phyloP scores from a whole-genome alignment of 495 filamentous ascomycete species.

The Xylaria telfairii region DNA sequence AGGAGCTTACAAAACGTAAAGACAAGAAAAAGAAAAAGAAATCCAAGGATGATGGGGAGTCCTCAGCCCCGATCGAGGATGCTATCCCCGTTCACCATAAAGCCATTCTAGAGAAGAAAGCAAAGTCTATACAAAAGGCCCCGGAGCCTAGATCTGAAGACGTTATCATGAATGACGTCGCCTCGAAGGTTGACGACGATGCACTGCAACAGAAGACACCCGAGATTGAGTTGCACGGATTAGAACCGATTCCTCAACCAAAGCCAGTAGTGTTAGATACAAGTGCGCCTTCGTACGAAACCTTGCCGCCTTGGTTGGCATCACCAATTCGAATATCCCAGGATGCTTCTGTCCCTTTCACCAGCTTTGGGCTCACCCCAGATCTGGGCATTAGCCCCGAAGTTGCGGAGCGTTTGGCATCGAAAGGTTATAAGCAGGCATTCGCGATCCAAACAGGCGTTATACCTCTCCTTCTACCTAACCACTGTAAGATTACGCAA shows the following conservation, averaged over 20 bases:
- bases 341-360: slow-evolving; percentile 64
- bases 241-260: slow-evolving; percentile 81
- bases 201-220: slow-evolving; percentile 35
- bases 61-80: slow-evolving; percentile 27
- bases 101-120: slow-evolving; percentile 54
- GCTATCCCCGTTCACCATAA: slow-evolving; percentile 47
- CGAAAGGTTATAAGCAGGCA: slow-evolving; percentile 72
- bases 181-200: slow-evolving; percentile 36
- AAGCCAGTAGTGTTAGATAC: slow-evolving; percentile 60
- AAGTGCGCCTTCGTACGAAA: slow-evolving; percentile 58
- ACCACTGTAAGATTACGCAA: slow-evolving; percentile 54
- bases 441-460: slow-evolving; percentile 85
- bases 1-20: slow-evolving; percentile 27
- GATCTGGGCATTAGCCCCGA: slow-evolving; percentile 55
- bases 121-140: slow-evolving; percentile 50
- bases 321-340: slow-evolving; percentile 69
- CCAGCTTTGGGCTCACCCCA: slow-evolving; percentile 60
- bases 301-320: slow-evolving; percentile 75
- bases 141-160: slow-evolving; percentile 37
- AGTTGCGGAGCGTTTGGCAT: slow-evolving; percentile 59
- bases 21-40: slow-evolving; percentile 49
- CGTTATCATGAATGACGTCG: slow-evolving; percentile 31
- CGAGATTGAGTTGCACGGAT: slow-evolving; percentile 62
- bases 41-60: slow-evolving; percentile 23
- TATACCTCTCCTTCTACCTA: slow-evolving; percentile 75